Conservation (phyloP, 2,329 filamentous ascomycete genomes). For the Chaetomium sp. region DNA sequence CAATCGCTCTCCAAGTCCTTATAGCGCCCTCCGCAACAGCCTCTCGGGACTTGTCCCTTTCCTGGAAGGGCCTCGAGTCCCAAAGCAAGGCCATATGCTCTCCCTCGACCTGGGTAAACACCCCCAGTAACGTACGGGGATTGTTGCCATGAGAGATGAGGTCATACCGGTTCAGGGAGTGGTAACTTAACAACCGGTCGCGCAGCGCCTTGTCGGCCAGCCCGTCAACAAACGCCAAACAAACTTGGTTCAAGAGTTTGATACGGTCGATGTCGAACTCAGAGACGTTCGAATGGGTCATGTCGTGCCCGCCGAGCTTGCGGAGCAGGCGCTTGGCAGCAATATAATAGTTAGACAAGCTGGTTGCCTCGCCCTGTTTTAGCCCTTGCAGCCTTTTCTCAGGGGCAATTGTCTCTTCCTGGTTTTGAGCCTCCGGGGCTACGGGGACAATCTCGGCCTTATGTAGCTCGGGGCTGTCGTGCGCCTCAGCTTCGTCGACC, state of each 20-base stretch:
- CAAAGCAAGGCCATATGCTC: constrained; percentile 55
- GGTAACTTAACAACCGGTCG: constrained; percentile 48
- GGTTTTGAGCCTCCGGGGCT: not conserved
- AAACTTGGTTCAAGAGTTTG: constrained; percentile 54
- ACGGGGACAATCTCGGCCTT: constrained; percentile 14
- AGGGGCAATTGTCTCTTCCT: constrained; percentile 1
- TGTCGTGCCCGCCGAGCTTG: constrained; percentile 53
- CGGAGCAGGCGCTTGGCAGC: constrained; percentile 54
- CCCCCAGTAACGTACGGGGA: constrained; percentile 55
- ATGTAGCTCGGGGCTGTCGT: constrained; percentile 27
- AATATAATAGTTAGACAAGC: constrained; percentile 51
- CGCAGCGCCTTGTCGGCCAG: constrained; percentile 52
- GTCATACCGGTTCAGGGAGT: constrained; percentile 49
- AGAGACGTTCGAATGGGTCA: constrained; percentile 50
- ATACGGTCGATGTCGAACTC: constrained; percentile 51
- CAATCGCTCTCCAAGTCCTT: constrained; percentile 50
- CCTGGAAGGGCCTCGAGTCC: constrained; percentile 44
- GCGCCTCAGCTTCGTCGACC: constrained; percentile 33
- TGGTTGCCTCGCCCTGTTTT: constrained; percentile 30
- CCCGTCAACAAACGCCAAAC: constrained; percentile 57
- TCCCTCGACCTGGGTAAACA: constrained; percentile 58
- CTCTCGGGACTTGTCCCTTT: constrained; percentile 42
- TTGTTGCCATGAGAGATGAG: constrained; percentile 36
- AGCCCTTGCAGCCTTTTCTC: constrained; percentile 25
- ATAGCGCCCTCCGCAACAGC: constrained; percentile 44